Evolutionary conservation across 2,329 filamentous ascomycete species (phyloP).

Genomic region (Ceratocystiopsis sp.): DNA sequence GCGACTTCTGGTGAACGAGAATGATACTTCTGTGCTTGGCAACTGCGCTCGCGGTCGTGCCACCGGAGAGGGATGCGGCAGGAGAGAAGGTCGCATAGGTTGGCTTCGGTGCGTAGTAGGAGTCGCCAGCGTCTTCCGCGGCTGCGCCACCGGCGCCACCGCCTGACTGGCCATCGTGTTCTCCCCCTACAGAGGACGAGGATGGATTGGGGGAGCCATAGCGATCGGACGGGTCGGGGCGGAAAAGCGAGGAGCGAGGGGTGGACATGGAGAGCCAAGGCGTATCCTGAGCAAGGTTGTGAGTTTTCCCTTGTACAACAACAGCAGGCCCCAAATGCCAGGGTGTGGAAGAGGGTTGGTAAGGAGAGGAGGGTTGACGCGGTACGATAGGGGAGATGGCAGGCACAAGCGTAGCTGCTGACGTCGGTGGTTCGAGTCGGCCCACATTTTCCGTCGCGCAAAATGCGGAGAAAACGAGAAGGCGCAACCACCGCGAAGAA

Average conservation of each 20-base stretch:
- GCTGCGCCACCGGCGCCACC: slow-evolving; percentile 8
- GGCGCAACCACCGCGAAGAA: no score
- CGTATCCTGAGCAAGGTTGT: slow-evolving; percentile 18
- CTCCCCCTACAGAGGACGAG: slow-evolving; percentile 1
- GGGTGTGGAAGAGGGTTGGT: neutral
- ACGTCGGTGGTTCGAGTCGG: no score
- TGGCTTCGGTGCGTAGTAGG: slow-evolving; percentile 32
- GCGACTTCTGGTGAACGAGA: slow-evolving; percentile 92
- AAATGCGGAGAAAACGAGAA: no score
- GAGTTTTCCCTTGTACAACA: neutral
- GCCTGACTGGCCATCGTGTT: slow-evolving; percentile 7
- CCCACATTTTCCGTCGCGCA: no score
- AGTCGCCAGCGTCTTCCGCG: slow-evolving; percentile 7
- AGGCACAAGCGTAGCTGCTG: no score
- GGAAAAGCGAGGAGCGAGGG: slow-evolving; percentile 20
- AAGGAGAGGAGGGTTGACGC: no score
- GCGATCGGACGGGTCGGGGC: slow-evolving; percentile 12
- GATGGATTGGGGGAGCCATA: slow-evolving; percentile 13
- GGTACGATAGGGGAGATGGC: no score
- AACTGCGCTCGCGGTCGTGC: slow-evolving; percentile 34
- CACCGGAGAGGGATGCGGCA: slow-evolving; percentile 50
- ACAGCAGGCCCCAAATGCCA: neutral
- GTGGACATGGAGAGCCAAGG: slow-evolving; percentile 39
- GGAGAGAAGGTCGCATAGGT: slow-evolving; percentile 88
- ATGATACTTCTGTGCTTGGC: slow-evolving; percentile 75